These are phyloP conservation scores for Halophytophthora polymorphica DNA, from an alignment of 352 stramenopile species.

Conservation along the genomic window DNA sequence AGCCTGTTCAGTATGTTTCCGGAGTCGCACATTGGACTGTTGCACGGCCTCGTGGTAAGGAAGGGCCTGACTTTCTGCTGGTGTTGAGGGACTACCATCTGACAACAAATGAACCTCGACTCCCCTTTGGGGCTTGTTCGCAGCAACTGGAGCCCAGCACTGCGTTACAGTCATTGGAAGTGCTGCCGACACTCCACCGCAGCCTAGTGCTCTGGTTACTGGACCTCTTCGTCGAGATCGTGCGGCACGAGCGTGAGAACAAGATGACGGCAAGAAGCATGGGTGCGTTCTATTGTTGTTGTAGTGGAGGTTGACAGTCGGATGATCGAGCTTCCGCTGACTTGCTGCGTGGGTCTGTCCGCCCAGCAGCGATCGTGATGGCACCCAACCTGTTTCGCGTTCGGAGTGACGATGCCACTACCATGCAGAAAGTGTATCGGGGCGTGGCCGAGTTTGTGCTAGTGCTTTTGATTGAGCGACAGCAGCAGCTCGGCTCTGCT, in stretches of 20 bases:
- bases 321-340: neutral
- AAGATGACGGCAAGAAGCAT: constrained; percentile 84
- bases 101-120: neutral
- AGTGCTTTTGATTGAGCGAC: constrained; percentile 40
- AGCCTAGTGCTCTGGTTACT: constrained; percentile 71
- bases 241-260: constrained; percentile 53
- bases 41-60: constrained; percentile 42
- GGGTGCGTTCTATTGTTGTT: constrained; percentile 22
- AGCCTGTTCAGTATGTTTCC: constrained; percentile 69
- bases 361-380: constrained; percentile 66
- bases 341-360: neutral
- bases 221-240: constrained; percentile 66
- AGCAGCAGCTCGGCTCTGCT: constrained; percentile 27
- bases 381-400: constrained; percentile 77
- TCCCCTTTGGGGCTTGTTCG: neutral
- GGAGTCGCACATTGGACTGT: constrained; percentile 54
- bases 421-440: constrained; percentile 65
- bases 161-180: constrained; percentile 33
- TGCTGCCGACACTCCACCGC: constrained; percentile 33
- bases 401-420: constrained; percentile 61
- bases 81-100: neutral
- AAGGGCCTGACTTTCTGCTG: too few relatives aligned
- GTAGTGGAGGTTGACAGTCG: neutral
- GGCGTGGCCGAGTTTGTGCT: constrained; percentile 70
- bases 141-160: constrained; percentile 28